Conservation (phyloP, 371 early-diverging fungal species). For the Synchytrium microbalum region DNA sequence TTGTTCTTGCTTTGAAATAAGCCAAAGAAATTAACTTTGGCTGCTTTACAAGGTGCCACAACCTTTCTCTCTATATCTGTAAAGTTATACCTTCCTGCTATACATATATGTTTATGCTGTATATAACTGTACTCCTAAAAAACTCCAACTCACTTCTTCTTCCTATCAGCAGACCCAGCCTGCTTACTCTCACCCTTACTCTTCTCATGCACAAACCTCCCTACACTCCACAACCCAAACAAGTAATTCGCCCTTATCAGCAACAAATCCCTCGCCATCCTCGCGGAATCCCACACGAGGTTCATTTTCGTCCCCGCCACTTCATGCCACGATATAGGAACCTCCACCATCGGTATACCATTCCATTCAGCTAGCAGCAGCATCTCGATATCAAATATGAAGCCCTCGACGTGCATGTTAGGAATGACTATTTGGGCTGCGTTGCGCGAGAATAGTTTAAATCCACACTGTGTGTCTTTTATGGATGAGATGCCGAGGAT, state of each 20-base stretch:
- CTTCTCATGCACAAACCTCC: constrained; percentile 1
- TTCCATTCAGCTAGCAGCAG: constrained; percentile 65
- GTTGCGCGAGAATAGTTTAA: constrained; percentile 80
- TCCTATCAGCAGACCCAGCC: too few species aligned
- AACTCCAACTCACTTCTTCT: too few species aligned
- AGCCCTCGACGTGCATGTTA: constrained; percentile 87
- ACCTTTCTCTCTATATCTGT: too few species aligned
- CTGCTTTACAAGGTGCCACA: too few species aligned
- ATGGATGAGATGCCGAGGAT: constrained; percentile 70
- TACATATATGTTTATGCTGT: too few species aligned
- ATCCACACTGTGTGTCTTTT: constrained; percentile 94
- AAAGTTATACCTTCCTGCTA: too few species aligned
- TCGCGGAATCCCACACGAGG: constrained; percentile 73
- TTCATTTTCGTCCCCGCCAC: constrained; percentile 89
- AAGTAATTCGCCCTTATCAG: constrained; percentile 78
- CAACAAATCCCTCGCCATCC: constrained; percentile 83
- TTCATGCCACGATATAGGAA: constrained; percentile 92
- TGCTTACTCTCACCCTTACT: neutral
- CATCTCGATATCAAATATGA: constrained; percentile 95
- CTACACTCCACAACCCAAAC: constrained; percentile 67
- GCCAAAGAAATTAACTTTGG: too few species aligned
- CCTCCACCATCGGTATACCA: constrained; percentile 71
- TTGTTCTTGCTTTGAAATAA: too few species aligned
- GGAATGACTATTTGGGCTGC: constrained; percentile 74
- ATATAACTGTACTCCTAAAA: too few species aligned